A percentile compares a stretch with the other conserved stretches of the same genome.
Evolutionary conservation across 495 filamentous ascomycete genomes (phyloP).

Genomic region (Penicillium bialowiezense): DNA sequence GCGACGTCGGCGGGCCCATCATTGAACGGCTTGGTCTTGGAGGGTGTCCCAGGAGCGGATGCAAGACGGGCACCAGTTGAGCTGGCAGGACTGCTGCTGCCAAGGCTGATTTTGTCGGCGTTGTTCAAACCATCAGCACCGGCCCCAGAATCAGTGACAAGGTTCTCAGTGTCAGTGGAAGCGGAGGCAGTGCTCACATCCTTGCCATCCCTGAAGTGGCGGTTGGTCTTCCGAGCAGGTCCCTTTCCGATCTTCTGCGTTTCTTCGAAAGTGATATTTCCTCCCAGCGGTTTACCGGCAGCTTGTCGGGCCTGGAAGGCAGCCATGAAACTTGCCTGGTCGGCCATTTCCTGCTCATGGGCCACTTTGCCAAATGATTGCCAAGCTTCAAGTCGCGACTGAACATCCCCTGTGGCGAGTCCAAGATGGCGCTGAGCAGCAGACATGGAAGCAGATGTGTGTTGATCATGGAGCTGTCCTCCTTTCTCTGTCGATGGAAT

Average conservation of each 20-base stretch:
- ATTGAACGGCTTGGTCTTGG: neutral
- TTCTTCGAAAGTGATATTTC: neutral
- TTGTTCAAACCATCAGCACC: neutral
- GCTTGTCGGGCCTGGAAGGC: neutral
- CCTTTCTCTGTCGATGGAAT: too few species aligned
- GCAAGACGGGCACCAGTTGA: neutral
- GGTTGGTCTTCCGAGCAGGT: neutral
- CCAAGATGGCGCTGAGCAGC: neutral
- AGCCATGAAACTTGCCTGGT: neutral
- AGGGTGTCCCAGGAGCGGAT: neutral
- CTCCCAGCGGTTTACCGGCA: neutral
- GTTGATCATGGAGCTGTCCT: too few species aligned
- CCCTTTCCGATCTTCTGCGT: neutral
- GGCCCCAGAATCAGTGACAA: neutral
- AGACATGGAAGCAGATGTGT: neutral
- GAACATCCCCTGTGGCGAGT: neutral
- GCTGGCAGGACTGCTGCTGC: neutral
- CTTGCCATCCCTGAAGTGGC: neutral
- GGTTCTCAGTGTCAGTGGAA: neutral
- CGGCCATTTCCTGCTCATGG: neutral
- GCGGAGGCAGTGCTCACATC: neutral
- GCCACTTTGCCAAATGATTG: slow-evolving; percentile 24
- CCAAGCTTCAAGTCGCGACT: slow-evolving; percentile 23
- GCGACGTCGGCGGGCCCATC: neutral
- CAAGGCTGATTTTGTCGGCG: neutral